Conservation (phyloP, 2,329 filamentous ascomycete genomes). For the Aureobasidium lini region DNA sequence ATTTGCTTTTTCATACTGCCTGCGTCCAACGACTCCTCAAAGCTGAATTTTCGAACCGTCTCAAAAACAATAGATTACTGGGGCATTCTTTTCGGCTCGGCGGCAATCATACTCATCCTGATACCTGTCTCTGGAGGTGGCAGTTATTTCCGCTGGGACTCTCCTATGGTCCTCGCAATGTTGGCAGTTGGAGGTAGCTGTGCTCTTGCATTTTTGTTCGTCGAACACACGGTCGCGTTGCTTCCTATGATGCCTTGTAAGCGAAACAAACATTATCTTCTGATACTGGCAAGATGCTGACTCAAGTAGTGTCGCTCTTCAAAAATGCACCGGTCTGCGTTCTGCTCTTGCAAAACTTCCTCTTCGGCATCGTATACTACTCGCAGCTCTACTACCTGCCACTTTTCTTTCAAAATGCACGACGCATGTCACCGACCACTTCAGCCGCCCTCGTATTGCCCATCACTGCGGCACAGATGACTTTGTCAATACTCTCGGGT, state of each 20-base stretch:
- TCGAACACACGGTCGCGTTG: constrained; percentile 48
- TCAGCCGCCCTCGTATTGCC: constrained; percentile 48
- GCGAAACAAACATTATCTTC: not conserved
- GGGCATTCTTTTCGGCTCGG: constrained; percentile 46
- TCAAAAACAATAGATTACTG: constrained; percentile 52
- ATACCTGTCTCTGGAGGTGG: constrained; percentile 56
- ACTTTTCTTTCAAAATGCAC: constrained; percentile 54
- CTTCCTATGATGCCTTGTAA: constrained; percentile 44
- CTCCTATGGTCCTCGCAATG: constrained; percentile 54
- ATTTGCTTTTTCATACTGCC: constrained; percentile 41
- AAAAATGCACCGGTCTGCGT: not conserved
- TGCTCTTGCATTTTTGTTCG: constrained; percentile 43
- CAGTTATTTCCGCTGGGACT: constrained; percentile 44
- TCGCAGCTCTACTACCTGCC: constrained; percentile 41
- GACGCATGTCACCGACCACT: constrained; percentile 35
- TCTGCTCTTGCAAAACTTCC: not conserved
- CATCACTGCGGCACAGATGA: constrained; percentile 42
- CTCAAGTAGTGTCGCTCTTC: not conserved
- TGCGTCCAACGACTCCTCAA: constrained; percentile 45
- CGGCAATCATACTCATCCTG: constrained; percentile 52
- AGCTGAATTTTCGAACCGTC: constrained; percentile 42
- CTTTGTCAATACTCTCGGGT: constrained; percentile 43
- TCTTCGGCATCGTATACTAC: constrained; percentile 23
- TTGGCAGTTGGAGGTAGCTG: constrained; percentile 43
- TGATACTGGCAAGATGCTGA: not conserved